These are phyloP conservation scores for Candida maris DNA, from an alignment of 805 yeast genomes.

Conservation along the genomic window DNA sequence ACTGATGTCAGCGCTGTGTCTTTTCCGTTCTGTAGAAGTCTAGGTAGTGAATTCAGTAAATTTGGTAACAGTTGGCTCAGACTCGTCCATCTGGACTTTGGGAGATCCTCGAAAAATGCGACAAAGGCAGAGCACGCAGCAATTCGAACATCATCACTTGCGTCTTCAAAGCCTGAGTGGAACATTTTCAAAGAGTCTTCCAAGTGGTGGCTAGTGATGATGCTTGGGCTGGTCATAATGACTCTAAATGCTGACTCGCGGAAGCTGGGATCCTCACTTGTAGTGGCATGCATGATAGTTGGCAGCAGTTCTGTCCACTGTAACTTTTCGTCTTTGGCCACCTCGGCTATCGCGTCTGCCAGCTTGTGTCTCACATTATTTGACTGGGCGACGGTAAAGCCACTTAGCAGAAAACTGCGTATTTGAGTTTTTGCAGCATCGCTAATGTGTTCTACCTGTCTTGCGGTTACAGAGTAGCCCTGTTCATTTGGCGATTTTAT, in stretches of 20 bases:
- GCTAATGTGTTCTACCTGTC: constrained; percentile 71
- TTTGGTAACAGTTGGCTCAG: constrained; percentile 80
- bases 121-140: constrained; percentile 92
- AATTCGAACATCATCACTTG: constrained; percentile 77
- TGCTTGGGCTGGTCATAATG: constrained; percentile 76
- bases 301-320: constrained; percentile 80
- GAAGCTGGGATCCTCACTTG: constrained; percentile 52
- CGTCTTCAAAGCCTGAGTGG: constrained; percentile 76
- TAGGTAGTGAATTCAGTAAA: constrained; percentile 81
- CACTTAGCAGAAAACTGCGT: constrained; percentile 62
- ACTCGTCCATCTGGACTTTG: constrained; percentile 72
- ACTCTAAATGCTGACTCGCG: constrained; percentile 92
- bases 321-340: constrained; percentile 64
- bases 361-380: constrained; percentile 83
- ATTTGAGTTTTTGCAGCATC: constrained; percentile 58
- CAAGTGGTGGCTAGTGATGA: constrained; percentile 48
- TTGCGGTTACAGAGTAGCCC: constrained; percentile 59
- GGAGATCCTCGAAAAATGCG: constrained; percentile 78
- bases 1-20: constrained; percentile 81
- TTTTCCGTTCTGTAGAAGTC: constrained; percentile 73
- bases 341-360: constrained; percentile 91
- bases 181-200: constrained; percentile 62
- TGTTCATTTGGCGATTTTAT: constrained; percentile 69
- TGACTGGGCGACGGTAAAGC: constrained; percentile 67
- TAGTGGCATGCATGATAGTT: constrained; percentile 60